Conservation (phyloP, 2,329 filamentous ascomycete genomes). For the Aspergillus quadricinctus region DNA sequence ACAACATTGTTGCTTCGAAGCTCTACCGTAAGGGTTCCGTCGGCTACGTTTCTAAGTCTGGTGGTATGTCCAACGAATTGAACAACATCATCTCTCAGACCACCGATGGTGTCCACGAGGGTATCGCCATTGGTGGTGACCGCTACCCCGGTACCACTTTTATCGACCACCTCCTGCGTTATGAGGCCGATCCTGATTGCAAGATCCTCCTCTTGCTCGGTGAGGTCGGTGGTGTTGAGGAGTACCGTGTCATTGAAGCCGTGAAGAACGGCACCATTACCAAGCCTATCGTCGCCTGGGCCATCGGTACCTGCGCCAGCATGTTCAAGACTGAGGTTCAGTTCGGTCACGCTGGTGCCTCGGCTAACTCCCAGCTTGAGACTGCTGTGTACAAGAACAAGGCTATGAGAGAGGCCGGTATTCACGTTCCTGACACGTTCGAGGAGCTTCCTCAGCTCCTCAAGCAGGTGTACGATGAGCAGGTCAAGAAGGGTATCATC, state of each 20-base stretch:
- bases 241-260: conserved; percentile 98
- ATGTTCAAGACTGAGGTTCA: conserved; percentile 99
- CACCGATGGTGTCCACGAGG: conserved; percentile 97
- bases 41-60: conserved; percentile 99
- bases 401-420: conserved; percentile 89
- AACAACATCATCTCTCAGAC: conserved; percentile 99
- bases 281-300: conserved; percentile 99
- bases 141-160: conserved; percentile 98
- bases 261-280: conserved; percentile 92
- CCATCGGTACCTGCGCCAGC: conserved; percentile 97
- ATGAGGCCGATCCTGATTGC: conserved; percentile 94
- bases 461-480: conserved; percentile 77
- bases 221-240: conserved; percentile 98
- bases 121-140: conserved; percentile 98
- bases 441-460: conserved; percentile 84
- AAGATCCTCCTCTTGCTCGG: conserved; percentile 95
- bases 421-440: conserved; percentile 92
- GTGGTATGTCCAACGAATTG: conserved; percentile 99
- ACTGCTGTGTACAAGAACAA: conserved; percentile 96
- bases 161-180: conserved; percentile 96
- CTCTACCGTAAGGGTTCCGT: conserved; percentile 99
- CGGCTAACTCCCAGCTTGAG: conserved; percentile 99
- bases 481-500: conserved; percentile 80
- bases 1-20: conserved; percentile 99
- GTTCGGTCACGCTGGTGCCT: conserved; percentile 97